These are phyloP conservation scores for Cunninghamia lanceolata DNA, from an alignment of 75 land plant genomes.

Conservation along the genomic window DNA sequence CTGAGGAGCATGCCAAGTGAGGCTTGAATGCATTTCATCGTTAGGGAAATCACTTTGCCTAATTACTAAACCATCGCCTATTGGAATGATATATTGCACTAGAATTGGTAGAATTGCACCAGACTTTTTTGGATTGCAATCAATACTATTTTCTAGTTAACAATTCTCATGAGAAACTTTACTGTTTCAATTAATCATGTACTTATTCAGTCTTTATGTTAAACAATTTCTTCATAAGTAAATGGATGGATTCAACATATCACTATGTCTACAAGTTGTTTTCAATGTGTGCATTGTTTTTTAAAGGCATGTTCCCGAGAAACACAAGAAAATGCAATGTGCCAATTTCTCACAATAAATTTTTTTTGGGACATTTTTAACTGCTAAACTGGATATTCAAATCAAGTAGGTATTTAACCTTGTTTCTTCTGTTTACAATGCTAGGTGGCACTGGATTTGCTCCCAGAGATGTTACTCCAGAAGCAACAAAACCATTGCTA, in stretches of 20 bases:
- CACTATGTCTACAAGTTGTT: neutral
- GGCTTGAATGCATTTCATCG: neutral
- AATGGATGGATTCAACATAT: neutral
- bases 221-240: neutral
- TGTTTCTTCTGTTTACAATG: neutral
- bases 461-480: conserved; percentile 97
- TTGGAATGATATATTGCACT: neutral
- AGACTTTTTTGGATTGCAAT: neutral
- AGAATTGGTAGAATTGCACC: neutral
- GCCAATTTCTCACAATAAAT: neutral
- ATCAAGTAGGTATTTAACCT: neutral
- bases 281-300: neutral
- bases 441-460: conserved; percentile 95
- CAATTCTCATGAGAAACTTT: neutral
- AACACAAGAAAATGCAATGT: neutral
- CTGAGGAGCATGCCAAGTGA: neutral
- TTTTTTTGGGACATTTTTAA: neutral
- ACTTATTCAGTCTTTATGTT: neutral
- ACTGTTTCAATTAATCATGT: neutral
- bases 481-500: conserved; percentile 82
- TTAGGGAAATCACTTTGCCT: neutral
- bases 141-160: neutral
- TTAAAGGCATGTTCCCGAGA: neutral
- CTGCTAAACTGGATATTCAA: neutral
- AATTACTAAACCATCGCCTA: neutral